Evolutionary conservation across 805 yeast species (phyloP).

Genomic region (Suhomyces emberorum): DNA sequence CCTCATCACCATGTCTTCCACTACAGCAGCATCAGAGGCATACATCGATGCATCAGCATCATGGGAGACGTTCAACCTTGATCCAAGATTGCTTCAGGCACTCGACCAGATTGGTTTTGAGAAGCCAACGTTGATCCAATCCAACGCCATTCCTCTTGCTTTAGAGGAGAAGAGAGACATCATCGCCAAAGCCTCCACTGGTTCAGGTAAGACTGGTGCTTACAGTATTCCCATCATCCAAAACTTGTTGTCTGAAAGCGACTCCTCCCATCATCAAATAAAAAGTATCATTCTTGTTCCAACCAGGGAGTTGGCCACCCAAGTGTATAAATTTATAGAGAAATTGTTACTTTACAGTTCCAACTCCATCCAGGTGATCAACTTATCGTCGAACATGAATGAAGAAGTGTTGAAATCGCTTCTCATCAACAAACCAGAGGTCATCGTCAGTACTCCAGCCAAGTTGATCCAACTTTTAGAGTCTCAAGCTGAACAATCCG

Average conservation of each 20-base stretch:
- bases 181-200: slow-evolving; percentile 91
- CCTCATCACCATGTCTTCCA: slow-evolving; percentile 8
- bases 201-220: slow-evolving; percentile 94
- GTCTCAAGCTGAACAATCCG: slow-evolving; percentile 14
- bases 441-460: slow-evolving; percentile 85
- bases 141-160: slow-evolving; percentile 89
- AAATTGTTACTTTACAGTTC: slow-evolving; percentile 70
- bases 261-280: slow-evolving; percentile 24
- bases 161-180: slow-evolving; percentile 86
- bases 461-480: slow-evolving; percentile 59
- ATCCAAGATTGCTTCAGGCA: slow-evolving; percentile 81
- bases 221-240: slow-evolving; percentile 86
- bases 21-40: slow-evolving; percentile 56
- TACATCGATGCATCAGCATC: slow-evolving; percentile 66
- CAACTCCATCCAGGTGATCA: slow-evolving; percentile 58
- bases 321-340: slow-evolving; percentile 69
- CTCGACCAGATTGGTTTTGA: slow-evolving; percentile 73
- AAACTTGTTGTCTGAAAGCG: slow-evolving; percentile 46
- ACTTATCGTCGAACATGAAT: slow-evolving; percentile 62
- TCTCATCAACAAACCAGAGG: slow-evolving; percentile 71
- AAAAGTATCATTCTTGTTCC: slow-evolving; percentile 82
- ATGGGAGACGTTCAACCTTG: slow-evolving; percentile 77
- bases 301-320: slow-evolving; percentile 86
- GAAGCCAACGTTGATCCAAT: slow-evolving; percentile 87
- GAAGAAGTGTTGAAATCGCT: slow-evolving; percentile 71